Percentiles rank a stretch among this genome's conserved stretches.
Conservation (phyloP, 179 eudicot species). For the Heliamphora pulchella region DNA sequence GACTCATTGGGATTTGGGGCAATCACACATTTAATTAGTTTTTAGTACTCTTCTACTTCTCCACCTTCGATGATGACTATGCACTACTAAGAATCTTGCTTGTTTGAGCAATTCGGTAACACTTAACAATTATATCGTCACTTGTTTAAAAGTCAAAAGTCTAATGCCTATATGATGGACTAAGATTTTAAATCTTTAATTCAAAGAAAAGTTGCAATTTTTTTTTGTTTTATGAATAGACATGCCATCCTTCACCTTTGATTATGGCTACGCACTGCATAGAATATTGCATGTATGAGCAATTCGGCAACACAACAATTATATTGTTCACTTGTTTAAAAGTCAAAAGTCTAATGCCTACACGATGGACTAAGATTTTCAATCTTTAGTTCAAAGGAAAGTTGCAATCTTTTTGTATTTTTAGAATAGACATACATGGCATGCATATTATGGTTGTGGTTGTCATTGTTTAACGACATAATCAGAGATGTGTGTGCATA, state of each 20-base stretch:
- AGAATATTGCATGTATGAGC: neutral
- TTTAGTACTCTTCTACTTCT: neutral
- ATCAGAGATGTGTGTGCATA: neutral
- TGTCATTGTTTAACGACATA: neutral
- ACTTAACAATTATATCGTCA: neutral
- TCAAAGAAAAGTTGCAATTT: neutral
- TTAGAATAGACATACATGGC: neutral
- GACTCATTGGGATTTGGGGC: neutral
- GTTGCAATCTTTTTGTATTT: neutral
- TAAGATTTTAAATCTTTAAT: neutral
- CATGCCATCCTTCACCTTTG: neutral
- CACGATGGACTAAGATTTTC: neutral
- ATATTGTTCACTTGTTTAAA: neutral
- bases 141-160: neutral
- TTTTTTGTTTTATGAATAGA: neutral
- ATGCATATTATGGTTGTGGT: neutral
- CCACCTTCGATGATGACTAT: neutral
- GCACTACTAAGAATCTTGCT: neutral
- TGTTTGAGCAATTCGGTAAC: neutral
- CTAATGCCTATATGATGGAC: neutral
- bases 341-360: slow-evolving; percentile 2
- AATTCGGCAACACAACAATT: neutral
- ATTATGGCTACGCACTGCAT: neutral
- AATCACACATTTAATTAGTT: neutral
- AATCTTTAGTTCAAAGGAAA: neutral